These are phyloP conservation scores for Gracilaria gracilis DNA, from an alignment of 23 red algal genomes.

Conservation along the genomic window DNA sequence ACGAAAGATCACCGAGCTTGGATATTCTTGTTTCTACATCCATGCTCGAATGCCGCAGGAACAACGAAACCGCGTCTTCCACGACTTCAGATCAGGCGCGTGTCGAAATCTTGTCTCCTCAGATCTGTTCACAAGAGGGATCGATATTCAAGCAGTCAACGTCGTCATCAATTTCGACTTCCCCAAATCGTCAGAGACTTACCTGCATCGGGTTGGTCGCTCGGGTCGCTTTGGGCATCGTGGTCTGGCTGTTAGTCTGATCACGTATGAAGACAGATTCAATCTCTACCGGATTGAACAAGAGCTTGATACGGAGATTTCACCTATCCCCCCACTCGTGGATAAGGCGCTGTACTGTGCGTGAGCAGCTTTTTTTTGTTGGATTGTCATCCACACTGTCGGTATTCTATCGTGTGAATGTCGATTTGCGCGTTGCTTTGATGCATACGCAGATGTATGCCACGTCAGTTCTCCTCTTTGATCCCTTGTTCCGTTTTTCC, in stretches of 20 bases:
- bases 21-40: slow-evolving; percentile 99
- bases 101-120: slow-evolving; percentile 95
- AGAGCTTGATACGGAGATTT: slow-evolving; percentile 93
- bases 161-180: slow-evolving; percentile 99
- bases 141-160: slow-evolving; percentile 96
- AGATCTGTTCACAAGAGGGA: slow-evolving; percentile 91
- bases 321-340: slow-evolving; percentile 87
- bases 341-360: slow-evolving; percentile 91
- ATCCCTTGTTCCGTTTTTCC: not conserved
- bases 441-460: not conserved
- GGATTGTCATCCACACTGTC: not conserved
- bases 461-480: not conserved
- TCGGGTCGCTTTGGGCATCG: slow-evolving; percentile 94
- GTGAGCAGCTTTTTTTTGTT: not conserved
- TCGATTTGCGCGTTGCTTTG: not conserved
- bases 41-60: slow-evolving; percentile 97
- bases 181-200: slow-evolving; percentile 80
- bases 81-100: slow-evolving; percentile 96
- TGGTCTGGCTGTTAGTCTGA: slow-evolving; percentile 91
- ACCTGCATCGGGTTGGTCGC: slow-evolving; percentile 94
- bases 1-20: slow-evolving; percentile 96
- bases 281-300: slow-evolving; percentile 99
- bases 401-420: not conserved
- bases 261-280: slow-evolving; percentile 96
- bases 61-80: slow-evolving; percentile 95